Evolutionary conservation across 441 rosid species (phyloP).

Genomic region (Isatis lusitanica): DNA sequence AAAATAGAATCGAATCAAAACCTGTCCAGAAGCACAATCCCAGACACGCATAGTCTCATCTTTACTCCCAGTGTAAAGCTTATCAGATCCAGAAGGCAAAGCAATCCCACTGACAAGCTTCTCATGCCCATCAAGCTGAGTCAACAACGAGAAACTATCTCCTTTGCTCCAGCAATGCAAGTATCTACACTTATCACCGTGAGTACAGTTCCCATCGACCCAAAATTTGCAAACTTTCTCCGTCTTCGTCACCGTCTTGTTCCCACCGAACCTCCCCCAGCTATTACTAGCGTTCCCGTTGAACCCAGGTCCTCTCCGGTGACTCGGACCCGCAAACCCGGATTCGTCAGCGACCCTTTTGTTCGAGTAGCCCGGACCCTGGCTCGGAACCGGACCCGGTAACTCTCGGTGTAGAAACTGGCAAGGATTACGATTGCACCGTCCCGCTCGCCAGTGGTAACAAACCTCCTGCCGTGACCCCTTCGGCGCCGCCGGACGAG

Average conservation of each 20-base stretch:
- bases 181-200: conserved; percentile 76
- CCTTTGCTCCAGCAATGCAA: conserved; percentile 93
- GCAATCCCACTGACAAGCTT: conserved; percentile 91
- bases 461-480: conserved; percentile 69
- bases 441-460: conserved; percentile 87
- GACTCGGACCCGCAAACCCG: conserved; percentile 59
- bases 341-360: conserved; percentile 75
- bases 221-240: conserved; percentile 84
- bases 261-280: conserved; percentile 75
- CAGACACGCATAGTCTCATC: conserved; percentile 86
- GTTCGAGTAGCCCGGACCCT: conserved; percentile 32
- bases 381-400: conserved; percentile 41
- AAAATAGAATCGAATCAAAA: conserved; percentile 23
- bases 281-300: conserved; percentile 40
- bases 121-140: conserved; percentile 84
- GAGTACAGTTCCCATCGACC: conserved; percentile 80
- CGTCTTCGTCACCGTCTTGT: conserved; percentile 51
- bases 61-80: conserved; percentile 88
- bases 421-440: conserved; percentile 68
- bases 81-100: conserved; percentile 80
- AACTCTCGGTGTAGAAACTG: conserved; percentile 80
- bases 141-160: conserved; percentile 64
- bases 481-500: conserved; percentile 40
- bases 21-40: conserved; percentile 99
- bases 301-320: conserved; percentile 54